Evolutionary conservation across 1,284 basidiomycete genomes (phyloP), one percentile per base, ranked within the genome.

Genomic region (Exsudoporus floridanus): DNA sequence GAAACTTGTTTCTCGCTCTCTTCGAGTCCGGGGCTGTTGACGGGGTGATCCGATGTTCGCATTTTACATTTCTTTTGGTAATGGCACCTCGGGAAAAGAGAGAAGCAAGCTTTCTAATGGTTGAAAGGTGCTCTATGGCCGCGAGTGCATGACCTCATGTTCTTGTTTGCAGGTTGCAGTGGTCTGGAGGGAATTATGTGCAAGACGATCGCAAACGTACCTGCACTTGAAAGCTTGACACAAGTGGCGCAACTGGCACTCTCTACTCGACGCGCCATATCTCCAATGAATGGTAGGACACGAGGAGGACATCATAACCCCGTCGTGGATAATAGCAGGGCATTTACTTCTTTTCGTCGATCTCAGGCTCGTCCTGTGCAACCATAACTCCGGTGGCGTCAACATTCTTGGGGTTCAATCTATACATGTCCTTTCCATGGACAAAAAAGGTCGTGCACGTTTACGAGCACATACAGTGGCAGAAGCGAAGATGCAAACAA

Each of bases 161-260:
- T 23, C 5, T 23, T 23, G 23, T 23, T 23, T 23, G 23, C 23
- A 23, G 23, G 23, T 5, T 5, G 23, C 23, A 23, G 23, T 23
- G 5, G 23, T 23, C 5, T 23, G 23, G 23, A 5, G 5, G 5
- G 23, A n/a, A 5, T 23, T 3, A 23, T 23, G 5, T 23, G 23
- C 23, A 23, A 23, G 23, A 23, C 23, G 10, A 21, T 23, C 30
- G 28, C n/a, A 13, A 45, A 23, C 27, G 18, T 30, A 47, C 46
- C 59, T n/a, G n/a, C n/a, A n/a, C n/a, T n/a, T n/a, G 27, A 56
- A 49, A 42, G 4, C 34, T 30, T 42, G 38, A 55, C 51, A 47
- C 60, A 34, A 49, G 40, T 46, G 49, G 49, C 31, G 46, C 49
- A 45, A n/a, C 23, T 28, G 13, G 27, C 18, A 18, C 37, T 9